Evolutionary conservation across 2,329 filamentous ascomycete species (phyloP).

Genomic region (Aspergillus hortae): DNA sequence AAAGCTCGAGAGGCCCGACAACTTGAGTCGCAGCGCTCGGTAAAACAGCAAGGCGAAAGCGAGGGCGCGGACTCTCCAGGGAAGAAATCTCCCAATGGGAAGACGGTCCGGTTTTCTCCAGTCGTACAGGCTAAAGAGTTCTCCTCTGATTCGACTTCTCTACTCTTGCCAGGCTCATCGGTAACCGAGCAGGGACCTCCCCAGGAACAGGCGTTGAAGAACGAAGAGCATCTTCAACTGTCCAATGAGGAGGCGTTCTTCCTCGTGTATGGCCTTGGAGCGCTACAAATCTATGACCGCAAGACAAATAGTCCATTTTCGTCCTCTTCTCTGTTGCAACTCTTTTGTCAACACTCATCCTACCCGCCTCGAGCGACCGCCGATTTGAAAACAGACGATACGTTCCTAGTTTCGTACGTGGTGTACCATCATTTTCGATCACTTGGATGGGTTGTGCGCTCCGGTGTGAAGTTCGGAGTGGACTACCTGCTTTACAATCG

Average conservation of each 20-base stretch:
- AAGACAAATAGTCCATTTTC: slow-evolving; percentile 43
- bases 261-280: slow-evolving; percentile 74
- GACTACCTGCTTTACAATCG: slow-evolving; percentile 94
- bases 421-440: slow-evolving; percentile 96
- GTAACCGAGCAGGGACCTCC: slow-evolving; percentile 13
- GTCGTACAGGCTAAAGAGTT: slow-evolving; percentile 64
- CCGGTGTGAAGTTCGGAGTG: slow-evolving; percentile 89
- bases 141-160: slow-evolving; percentile 21
- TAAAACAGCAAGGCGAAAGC: slow-evolving; percentile 13
- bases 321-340: slow-evolving; percentile 56
- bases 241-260: slow-evolving; percentile 91
- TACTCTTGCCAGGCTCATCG: slow-evolving; percentile 12
- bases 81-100: slow-evolving; percentile 31
- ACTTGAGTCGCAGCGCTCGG: slow-evolving; percentile 19
- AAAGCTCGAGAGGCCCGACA: slow-evolving; percentile 31
- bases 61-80: slow-evolving; percentile 9
- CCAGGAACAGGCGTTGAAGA: slow-evolving; percentile 30
- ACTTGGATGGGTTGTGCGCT: slow-evolving; percentile 88
- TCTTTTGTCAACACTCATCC: slow-evolving; percentile 68
- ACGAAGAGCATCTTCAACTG: slow-evolving; percentile 86
- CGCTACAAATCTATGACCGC: slow-evolving; percentile 56
- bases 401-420: slow-evolving; percentile 80
- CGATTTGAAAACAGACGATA: slow-evolving; percentile 67
- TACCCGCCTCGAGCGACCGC: slow-evolving; percentile 56
- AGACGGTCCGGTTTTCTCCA: slow-evolving; percentile 69